Percentiles rank a stretch among this genome's conserved stretches.
Conservation (phyloP, 352 stramenopile species). For the Phytophthora cryptogea region DNA sequence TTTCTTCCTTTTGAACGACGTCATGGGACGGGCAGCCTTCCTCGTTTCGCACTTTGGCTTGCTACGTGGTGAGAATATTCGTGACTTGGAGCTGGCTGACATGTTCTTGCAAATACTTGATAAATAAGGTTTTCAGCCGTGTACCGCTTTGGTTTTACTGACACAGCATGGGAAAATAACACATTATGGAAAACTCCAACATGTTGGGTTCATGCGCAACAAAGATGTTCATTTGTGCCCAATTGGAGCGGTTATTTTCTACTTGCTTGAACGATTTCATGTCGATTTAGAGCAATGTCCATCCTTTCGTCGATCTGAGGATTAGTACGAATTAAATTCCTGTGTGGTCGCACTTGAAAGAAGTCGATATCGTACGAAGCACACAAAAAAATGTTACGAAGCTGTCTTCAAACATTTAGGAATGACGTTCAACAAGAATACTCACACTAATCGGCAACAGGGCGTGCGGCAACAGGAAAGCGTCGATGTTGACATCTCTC, state of each 20-base stretch:
- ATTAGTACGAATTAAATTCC: constrained; percentile 14
- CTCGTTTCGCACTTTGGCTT: constrained; percentile 17
- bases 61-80: constrained; percentile 18
- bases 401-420: too few relatives aligned
- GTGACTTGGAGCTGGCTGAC: constrained; percentile 13
- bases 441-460: too few relatives aligned
- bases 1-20: not conserved
- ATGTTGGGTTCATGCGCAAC: constrained; percentile 17
- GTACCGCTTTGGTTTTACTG: constrained; percentile 8
- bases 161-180: constrained; percentile 26
- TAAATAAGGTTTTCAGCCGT: constrained; percentile 7
- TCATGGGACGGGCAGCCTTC: too few relatives aligned
- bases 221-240: constrained; percentile 15
- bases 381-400: constrained; percentile 13
- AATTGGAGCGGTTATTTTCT: constrained; percentile 12
- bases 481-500: too few relatives aligned
- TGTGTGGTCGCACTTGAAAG: not conserved
- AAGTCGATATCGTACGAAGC: constrained; percentile 16
- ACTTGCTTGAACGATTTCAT: constrained; percentile 16
- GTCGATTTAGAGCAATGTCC: constrained; percentile 7
- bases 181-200: constrained; percentile 15
- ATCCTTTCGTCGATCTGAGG: not conserved
- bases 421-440: too few relatives aligned
- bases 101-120: constrained; percentile 11
- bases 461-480: too few relatives aligned